These are phyloP conservation scores for Tylopilus rubrobrunneus DNA, from an alignment of 768 basidiomycete genomes.

Conservation along the genomic window DNA sequence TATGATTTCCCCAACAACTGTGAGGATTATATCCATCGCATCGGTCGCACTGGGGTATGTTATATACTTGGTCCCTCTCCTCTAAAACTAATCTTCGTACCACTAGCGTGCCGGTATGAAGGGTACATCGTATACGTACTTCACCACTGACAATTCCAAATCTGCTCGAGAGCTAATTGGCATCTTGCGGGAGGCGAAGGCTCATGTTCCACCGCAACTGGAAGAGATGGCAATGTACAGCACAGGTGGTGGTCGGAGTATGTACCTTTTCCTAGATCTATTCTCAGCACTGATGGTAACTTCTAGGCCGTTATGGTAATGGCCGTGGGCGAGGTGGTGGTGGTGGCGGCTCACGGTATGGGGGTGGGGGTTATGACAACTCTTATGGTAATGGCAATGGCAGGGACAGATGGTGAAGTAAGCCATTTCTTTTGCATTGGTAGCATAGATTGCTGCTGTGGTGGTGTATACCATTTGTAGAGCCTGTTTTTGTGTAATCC, in stretches of 20 bases:
- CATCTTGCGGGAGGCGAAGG: slow-evolving; percentile 86
- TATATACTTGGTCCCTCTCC: slow-evolving; percentile 16
- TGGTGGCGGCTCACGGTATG: slow-evolving; percentile 18
- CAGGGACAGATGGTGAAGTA: slow-evolving; percentile 22
- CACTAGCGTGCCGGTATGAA: slow-evolving; percentile 83
- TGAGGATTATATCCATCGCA: slow-evolving; percentile 98
- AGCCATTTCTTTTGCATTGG: slow-evolving; percentile 1
- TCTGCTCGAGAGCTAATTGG: slow-evolving; percentile 86
- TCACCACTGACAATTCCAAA: slow-evolving; percentile 95
- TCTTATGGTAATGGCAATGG: slow-evolving; percentile 19
- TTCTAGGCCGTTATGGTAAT: slow-evolving; percentile 59
- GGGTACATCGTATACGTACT: slow-evolving; percentile 92
- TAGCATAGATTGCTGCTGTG: slow-evolving; percentile 19
- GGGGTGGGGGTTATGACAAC: slow-evolving; percentile 23
- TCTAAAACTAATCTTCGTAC: slow-evolving; percentile 13
- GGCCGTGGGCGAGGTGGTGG: slow-evolving; percentile 29
- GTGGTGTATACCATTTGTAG: slow-evolving; percentile 26
- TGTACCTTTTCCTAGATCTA: slow-evolving; percentile 18
- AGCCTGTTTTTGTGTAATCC: slow-evolving; percentile 3
- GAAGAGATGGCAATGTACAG: slow-evolving; percentile 91
- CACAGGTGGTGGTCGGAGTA: slow-evolving; percentile 73
- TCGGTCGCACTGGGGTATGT: slow-evolving; percentile 89
- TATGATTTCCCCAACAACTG: slow-evolving; percentile 98
- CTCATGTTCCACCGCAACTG: slow-evolving; percentile 79
- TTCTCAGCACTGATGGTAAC: background rate